A percentile compares a stretch with the other conserved stretches of the same genome.
These are phyloP conservation scores for Salix purpurea DNA, from an alignment of 345 rosid genomes.

Conservation along the genomic window DNA sequence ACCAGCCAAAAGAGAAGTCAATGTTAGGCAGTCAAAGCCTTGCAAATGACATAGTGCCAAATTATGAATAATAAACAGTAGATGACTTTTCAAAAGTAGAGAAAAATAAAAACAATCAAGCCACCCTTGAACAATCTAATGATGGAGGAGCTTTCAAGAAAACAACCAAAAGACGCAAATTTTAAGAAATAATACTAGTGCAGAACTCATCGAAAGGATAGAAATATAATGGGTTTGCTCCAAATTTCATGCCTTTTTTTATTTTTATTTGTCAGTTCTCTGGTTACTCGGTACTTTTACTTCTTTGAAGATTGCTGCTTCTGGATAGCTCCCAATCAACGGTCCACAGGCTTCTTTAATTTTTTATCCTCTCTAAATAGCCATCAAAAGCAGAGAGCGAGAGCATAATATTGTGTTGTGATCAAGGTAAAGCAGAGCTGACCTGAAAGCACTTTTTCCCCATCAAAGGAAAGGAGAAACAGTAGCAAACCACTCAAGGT, in stretches of 20 bases:
- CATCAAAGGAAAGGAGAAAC: conserved; percentile 26
- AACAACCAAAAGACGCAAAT: conserved; percentile 9
- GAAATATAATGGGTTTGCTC: conserved; percentile 16
- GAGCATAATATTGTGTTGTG: conserved; percentile 9
- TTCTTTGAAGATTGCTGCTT: conserved; percentile 18
- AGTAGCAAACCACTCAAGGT: conserved; percentile 11
- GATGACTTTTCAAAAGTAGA: conserved; percentile 31
- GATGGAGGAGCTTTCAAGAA: conserved; percentile 30
- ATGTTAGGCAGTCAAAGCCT: conserved; percentile 29
- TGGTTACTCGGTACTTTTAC: background rate
- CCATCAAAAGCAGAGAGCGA: conserved; percentile 45
- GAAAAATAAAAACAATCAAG: conserved; percentile 22
- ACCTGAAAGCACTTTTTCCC: conserved; percentile 50
- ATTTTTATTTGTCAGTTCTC: conserved; percentile 5
- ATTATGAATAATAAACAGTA: conserved; percentile 10
- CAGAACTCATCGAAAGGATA: conserved; percentile 37
- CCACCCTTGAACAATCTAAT: conserved; percentile 8
- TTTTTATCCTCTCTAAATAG: conserved; percentile 3
- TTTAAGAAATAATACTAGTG: background rate
- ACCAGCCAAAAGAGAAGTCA: conserved; percentile 5
- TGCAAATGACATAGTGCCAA: conserved; percentile 19
- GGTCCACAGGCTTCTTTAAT: conserved; percentile 27
- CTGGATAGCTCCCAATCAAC: conserved; percentile 29
- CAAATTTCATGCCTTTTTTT: background rate
- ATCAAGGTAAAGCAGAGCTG: conserved; percentile 40